Evolutionary conservation across 2,329 filamentous ascomycete species (phyloP).

Genomic region (Talaromyces sp.): DNA sequence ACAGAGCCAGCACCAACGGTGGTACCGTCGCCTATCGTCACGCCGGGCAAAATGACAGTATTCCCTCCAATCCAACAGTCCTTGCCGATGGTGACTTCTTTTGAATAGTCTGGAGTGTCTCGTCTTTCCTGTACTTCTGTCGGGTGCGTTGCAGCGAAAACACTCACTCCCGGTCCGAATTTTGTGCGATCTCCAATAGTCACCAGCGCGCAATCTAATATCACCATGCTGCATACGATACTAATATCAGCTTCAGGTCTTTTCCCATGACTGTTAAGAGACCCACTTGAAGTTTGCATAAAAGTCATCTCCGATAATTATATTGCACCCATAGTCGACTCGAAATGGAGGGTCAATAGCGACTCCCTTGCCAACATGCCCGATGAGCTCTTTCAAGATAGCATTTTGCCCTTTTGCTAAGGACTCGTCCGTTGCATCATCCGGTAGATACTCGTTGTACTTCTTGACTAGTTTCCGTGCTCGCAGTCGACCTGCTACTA

Average conservation of each 20-base stretch:
- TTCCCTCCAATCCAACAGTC: conserved; percentile 45
- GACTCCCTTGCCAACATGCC: conserved; percentile 9
- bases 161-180: conserved; percentile 47
- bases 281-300: conserved; percentile 18
- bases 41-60: conserved; percentile 33
- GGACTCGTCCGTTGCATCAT: conserved; percentile 5
- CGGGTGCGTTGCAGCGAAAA: conserved; percentile 48
- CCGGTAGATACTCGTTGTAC: conserved; percentile 6
- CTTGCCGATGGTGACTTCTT: conserved; percentile 39
- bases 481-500: conserved; percentile 4
- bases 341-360: conserved; percentile 17
- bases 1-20: conserved; percentile 29
- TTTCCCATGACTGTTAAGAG: too few species aligned
- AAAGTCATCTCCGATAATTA: conserved; percentile 14
- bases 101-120: conserved; percentile 42
- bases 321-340: conserved; percentile 21
- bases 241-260: background rate
- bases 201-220: conserved; percentile 48
- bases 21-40: conserved; percentile 33
- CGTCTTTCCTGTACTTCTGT: conserved; percentile 40
- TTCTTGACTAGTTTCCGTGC: conserved; percentile 7
- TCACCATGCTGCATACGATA: conserved; percentile 50
- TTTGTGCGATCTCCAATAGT: conserved; percentile 47
- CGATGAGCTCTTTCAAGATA: conserved; percentile 12
- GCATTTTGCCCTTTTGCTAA: background rate